A percentile compares a stretch with the other conserved stretches of the same genome.
Evolutionary conservation across 2,329 filamentous ascomycete species (phyloP).

Genomic region (Onygenales sp.): DNA sequence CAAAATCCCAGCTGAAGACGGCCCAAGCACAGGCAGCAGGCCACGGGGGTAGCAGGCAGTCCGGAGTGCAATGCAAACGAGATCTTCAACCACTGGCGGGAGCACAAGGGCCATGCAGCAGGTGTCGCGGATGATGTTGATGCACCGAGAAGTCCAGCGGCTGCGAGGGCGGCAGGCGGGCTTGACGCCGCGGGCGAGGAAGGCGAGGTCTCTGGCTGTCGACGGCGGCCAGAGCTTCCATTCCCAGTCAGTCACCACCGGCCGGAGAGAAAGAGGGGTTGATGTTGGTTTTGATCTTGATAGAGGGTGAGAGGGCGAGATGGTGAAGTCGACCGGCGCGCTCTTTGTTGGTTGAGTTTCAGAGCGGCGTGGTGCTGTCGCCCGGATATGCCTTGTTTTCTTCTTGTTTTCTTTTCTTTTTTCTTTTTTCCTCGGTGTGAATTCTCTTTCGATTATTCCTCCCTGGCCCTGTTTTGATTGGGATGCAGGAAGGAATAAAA

Average conservation of each 20-base stretch:
- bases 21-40: not conserved
- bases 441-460: not conserved
- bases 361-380: no score
- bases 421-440: not conserved
- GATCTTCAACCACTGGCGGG: not conserved
- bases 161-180: not conserved
- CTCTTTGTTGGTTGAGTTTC: no score
- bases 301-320: not conserved
- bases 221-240: constrained; percentile 4
- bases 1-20: not conserved
- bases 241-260: constrained; percentile 3
- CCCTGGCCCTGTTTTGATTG: no score
- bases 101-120: not conserved
- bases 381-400: not conserved
- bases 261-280: not conserved
- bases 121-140: not conserved
- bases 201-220: not conserved
- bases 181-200: not conserved
- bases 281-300: no score
- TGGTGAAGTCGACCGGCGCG: not conserved
- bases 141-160: not conserved
- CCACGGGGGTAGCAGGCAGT: not conserved
- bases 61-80: not conserved
- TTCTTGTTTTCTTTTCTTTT: not conserved
- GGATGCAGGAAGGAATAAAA: not conserved